Percentiles rank a stretch among this genome's conserved stretches.
These are phyloP conservation scores for Mycena galericulata DNA, from an alignment of 768 basidiomycete genomes.

Conservation along the genomic window DNA sequence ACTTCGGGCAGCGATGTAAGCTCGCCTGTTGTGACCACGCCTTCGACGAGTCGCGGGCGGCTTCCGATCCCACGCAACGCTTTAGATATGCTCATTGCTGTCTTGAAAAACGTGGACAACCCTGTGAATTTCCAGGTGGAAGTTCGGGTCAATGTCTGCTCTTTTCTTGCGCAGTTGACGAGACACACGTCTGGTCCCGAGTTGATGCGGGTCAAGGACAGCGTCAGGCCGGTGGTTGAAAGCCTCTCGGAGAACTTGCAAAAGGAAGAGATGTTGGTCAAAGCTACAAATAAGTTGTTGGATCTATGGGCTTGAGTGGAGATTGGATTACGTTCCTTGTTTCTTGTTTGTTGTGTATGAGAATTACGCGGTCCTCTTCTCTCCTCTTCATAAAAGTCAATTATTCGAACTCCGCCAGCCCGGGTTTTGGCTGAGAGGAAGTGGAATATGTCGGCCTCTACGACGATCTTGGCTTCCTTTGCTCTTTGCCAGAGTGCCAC, in stretches of 20 bases:
- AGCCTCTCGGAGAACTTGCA: slow-evolving; percentile 53
- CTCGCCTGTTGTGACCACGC: slow-evolving; percentile 61
- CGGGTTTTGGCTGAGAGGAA: too few relatives aligned
- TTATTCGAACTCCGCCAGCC: too few relatives aligned
- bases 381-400: too few relatives aligned
- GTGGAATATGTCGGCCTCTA: too few relatives aligned
- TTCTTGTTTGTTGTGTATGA: too few relatives aligned
- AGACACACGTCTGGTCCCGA: slow-evolving; percentile 63
- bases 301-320: slow-evolving; percentile 52
- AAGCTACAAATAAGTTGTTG: slow-evolving; percentile 53
- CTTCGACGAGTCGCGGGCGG: slow-evolving; percentile 50
- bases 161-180: slow-evolving; percentile 74
- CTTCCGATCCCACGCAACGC: slow-evolving; percentile 63
- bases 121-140: slow-evolving; percentile 75
- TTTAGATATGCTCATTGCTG: slow-evolving; percentile 75
- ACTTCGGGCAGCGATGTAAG: slow-evolving; percentile 49
- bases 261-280: slow-evolving; percentile 54
- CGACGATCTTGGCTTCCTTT: too few relatives aligned
- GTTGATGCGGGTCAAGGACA: slow-evolving; percentile 62
- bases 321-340: too few relatives aligned
- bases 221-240: slow-evolving; percentile 62
- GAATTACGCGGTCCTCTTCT: too few relatives aligned
- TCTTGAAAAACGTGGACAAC: slow-evolving; percentile 69
- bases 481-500: too few relatives aligned
- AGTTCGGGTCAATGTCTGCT: slow-evolving; percentile 81